Percentiles rank a stretch among this genome's conserved stretches.
These are phyloP conservation scores for Hamigera avellanea DNA, from an alignment of 495 filamentous ascomycete genomes.

Conservation along the genomic window DNA sequence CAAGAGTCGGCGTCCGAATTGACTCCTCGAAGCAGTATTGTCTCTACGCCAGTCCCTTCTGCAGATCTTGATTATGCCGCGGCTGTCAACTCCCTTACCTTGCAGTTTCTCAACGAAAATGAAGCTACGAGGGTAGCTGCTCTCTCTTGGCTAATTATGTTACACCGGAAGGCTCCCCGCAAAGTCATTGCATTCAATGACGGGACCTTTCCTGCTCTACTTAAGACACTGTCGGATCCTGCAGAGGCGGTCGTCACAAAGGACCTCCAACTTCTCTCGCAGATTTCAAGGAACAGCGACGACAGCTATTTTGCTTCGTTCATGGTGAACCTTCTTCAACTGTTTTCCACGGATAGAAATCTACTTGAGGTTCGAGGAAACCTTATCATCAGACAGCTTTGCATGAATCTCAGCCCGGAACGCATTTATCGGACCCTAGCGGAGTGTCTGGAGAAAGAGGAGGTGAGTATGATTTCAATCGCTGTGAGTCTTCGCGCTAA, in stretches of 20 bases:
- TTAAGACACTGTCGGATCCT: constrained; percentile 94
- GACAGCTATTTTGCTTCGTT: constrained; percentile 96
- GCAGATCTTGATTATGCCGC: constrained; percentile 89
- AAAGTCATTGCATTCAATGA: constrained; percentile 95
- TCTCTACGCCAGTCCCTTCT: constrained; percentile 32
- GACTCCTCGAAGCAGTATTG: constrained; percentile 31
- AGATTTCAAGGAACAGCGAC: constrained; percentile 92
- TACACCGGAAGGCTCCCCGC: constrained; percentile 85
- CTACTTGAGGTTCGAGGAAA: constrained; percentile 89
- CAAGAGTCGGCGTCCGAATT: constrained; percentile 31
- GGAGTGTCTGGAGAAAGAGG: constrained; percentile 95
- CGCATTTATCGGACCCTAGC: constrained; percentile 93
- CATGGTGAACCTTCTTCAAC: constrained; percentile 91
- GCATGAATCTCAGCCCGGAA: constrained; percentile 82
- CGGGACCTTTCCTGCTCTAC: constrained; percentile 87
- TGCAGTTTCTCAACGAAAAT: constrained; percentile 92
- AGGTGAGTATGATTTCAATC: constrained; percentile 31
- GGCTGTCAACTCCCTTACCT: constrained; percentile 86
- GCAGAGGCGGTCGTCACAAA: constrained; percentile 92
- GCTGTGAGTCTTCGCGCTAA: neutral
- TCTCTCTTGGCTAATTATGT: constrained; percentile 92
- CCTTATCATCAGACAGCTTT: constrained; percentile 91
- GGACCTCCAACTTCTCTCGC: constrained; percentile 86
- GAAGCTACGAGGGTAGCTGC: constrained; percentile 92
- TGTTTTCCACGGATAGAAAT: constrained; percentile 88